phyloP scores from a whole-genome alignment of 495 filamentous ascomycete genomes.

The Penicillium paxilli region DNA sequence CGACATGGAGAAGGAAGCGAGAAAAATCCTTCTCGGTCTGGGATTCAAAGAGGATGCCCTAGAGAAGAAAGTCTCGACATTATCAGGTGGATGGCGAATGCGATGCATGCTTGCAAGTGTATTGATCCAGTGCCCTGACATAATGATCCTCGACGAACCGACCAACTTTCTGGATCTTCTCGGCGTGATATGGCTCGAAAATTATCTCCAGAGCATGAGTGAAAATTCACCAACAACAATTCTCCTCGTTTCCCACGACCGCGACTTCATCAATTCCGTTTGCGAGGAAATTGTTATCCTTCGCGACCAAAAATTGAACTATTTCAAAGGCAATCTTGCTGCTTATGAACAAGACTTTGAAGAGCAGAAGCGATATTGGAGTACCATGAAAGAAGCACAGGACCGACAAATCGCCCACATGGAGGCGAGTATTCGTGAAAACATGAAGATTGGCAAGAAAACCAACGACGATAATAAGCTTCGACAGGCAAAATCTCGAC shows the following conservation, averaged over 20 bases:
- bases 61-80: conserved; percentile 52
- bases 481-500: conserved; percentile 72
- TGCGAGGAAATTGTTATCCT: conserved; percentile 77
- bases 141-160: conserved; percentile 83
- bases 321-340: conserved; percentile 70
- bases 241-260: conserved; percentile 78
- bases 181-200: conserved; percentile 81
- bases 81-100: conserved; percentile 84
- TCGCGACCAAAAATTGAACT: conserved; percentile 58
- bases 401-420: conserved; percentile 76
- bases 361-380: conserved; percentile 62
- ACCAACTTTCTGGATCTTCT: conserved; percentile 83
- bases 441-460: conserved; percentile 65
- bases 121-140: conserved; percentile 69
- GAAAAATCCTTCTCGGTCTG: conserved; percentile 64
- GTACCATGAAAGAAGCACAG: conserved; percentile 76
- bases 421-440: conserved; percentile 70
- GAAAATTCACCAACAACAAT: conserved; percentile 43
- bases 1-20: conserved; percentile 58
- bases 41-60: conserved; percentile 67
- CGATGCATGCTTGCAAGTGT: conserved; percentile 65
- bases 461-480: conserved; percentile 79
- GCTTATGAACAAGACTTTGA: conserved; percentile 67
- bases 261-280: conserved; percentile 68
- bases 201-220: conserved; percentile 57